Conservation (phyloP, 2,329 filamentous ascomycete species). For the Thelonectria olida region DNA sequence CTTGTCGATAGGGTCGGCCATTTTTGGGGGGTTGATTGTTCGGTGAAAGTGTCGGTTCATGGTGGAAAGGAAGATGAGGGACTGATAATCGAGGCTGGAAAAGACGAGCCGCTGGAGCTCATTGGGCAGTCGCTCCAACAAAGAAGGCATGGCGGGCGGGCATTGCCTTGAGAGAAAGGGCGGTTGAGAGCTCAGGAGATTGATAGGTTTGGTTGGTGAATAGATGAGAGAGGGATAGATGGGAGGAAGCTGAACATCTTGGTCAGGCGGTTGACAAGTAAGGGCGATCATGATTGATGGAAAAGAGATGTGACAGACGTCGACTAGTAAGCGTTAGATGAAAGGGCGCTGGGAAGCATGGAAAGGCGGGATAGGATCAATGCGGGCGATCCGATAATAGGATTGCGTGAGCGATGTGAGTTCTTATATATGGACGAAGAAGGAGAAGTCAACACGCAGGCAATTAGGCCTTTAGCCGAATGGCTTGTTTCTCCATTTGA, state of each 20-base stretch:
- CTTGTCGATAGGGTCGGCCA: constrained; percentile 49
- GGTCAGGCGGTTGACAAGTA: constrained; percentile 31
- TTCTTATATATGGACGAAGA: no score
- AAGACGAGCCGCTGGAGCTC: constrained; percentile 47
- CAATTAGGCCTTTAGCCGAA: no score
- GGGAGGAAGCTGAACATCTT: constrained; percentile 29
- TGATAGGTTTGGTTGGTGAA: constrained; percentile 18
- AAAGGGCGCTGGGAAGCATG: no score
- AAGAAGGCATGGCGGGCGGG: constrained; percentile 24
- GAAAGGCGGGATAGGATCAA: no score
- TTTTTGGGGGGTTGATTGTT: constrained; percentile 44
- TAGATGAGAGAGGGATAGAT: constrained; percentile 15
- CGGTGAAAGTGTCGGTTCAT: constrained; percentile 47
- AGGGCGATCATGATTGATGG: constrained; percentile 48
- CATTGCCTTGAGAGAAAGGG: constrained; percentile 18
- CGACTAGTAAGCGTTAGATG: no score
- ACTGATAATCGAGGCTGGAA: constrained; percentile 50
- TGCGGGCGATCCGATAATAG: no score
- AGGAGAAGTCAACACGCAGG: no score
- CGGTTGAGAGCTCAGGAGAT: background rate
- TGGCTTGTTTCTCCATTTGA: no score
- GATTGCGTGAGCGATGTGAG: no score
- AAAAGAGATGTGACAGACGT: no score
- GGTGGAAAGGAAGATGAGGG: constrained; percentile 51
- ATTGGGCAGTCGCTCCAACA: constrained; percentile 46